Percentiles rank a stretch among this genome's conserved stretches.
Conservation (phyloP, 2,329 filamentous ascomycete genomes). For the Fusarium agapanthi region DNA sequence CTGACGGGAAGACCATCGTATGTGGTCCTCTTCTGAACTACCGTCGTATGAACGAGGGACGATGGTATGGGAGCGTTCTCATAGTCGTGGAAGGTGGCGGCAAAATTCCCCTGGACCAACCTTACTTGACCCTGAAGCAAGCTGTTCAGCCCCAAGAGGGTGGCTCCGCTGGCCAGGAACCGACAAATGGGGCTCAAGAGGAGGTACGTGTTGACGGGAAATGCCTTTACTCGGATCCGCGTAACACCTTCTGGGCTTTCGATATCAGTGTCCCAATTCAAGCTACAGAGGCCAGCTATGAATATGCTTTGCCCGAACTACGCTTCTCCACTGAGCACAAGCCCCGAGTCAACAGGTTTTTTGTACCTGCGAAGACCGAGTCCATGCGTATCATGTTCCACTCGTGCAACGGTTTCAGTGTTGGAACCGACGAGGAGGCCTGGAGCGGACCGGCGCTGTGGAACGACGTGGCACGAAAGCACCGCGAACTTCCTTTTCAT, state of each 20-base stretch:
- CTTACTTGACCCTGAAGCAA: slow-evolving; percentile 65
- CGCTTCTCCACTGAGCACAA: slow-evolving; percentile 66
- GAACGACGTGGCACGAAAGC: slow-evolving; percentile 89
- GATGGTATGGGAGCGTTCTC: slow-evolving; percentile 87
- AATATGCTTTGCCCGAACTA: slow-evolving; percentile 77
- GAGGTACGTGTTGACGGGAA: slow-evolving; percentile 52
- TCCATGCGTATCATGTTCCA: slow-evolving; percentile 99
- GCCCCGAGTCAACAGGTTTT: slow-evolving; percentile 75
- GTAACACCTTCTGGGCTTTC: slow-evolving; percentile 93
- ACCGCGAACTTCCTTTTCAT: slow-evolving; percentile 85
- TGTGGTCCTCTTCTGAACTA: slow-evolving; percentile 83
- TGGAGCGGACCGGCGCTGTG: slow-evolving; percentile 93
- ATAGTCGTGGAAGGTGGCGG: slow-evolving; percentile 80
- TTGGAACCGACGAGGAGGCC: slow-evolving; percentile 83
- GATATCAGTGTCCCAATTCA: slow-evolving; percentile 81
- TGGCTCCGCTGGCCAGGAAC: slow-evolving; percentile 33
- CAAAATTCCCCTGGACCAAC: slow-evolving; percentile 62
- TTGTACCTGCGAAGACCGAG: slow-evolving; percentile 81
- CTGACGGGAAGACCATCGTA: slow-evolving; percentile 67
- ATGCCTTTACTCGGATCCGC: slow-evolving; percentile 70
- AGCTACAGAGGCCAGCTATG: slow-evolving; percentile 75
- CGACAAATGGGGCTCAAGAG: slow-evolving; percentile 50
- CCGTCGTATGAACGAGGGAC: slow-evolving; percentile 73
- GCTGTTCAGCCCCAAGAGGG: slow-evolving; percentile 42
- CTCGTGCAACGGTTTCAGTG: slow-evolving; percentile 95